A percentile compares a stretch with the other conserved stretches of the same genome.
These are phyloP conservation scores for Iberis amara DNA, from an alignment of 441 rosid species.

Conservation along the genomic window DNA sequence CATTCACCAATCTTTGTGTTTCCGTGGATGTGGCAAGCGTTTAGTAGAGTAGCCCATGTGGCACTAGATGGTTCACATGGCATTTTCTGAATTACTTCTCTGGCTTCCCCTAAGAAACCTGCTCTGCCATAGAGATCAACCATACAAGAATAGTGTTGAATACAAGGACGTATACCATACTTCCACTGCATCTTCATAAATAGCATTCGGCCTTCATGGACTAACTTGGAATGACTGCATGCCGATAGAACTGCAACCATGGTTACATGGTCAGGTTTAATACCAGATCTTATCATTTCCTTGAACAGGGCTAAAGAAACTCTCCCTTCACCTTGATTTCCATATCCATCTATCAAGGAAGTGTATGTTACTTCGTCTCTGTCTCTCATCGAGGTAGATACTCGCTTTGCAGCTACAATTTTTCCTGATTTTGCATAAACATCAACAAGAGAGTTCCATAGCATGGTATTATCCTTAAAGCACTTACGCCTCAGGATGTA, in stretches of 20 bases:
- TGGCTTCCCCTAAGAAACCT: conserved; percentile 55
- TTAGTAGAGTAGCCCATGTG: conserved; percentile 66
- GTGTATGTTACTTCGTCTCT: conserved; percentile 77
- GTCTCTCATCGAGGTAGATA: conserved; percentile 44
- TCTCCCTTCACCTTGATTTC: conserved; percentile 59
- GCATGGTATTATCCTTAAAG: conserved; percentile 41
- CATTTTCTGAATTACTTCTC: conserved; percentile 34
- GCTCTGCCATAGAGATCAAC: conserved; percentile 75
- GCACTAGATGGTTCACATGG: conserved; percentile 50
- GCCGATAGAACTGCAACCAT: conserved; percentile 79
- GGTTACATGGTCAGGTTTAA: conserved; percentile 64
- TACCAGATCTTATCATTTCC: conserved; percentile 45
- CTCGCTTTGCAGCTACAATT: conserved; percentile 47
- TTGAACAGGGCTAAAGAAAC: conserved; percentile 46
- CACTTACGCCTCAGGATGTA: conserved; percentile 48
- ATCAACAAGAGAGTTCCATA: conserved; percentile 71
- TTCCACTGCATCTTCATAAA: conserved; percentile 42
- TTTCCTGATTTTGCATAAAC: conserved; percentile 77
- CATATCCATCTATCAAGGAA: conserved; percentile 70
- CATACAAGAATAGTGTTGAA: conserved; percentile 72
- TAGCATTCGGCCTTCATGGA: conserved; percentile 46
- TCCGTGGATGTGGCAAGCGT: conserved; percentile 57
- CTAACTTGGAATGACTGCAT: conserved; percentile 71
- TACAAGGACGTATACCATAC: conserved; percentile 41
- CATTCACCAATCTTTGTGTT: conserved; percentile 54